These are phyloP conservation scores for Gentiana macrophylla DNA, from an alignment of 257 asterid species.

Conservation along the genomic window DNA sequence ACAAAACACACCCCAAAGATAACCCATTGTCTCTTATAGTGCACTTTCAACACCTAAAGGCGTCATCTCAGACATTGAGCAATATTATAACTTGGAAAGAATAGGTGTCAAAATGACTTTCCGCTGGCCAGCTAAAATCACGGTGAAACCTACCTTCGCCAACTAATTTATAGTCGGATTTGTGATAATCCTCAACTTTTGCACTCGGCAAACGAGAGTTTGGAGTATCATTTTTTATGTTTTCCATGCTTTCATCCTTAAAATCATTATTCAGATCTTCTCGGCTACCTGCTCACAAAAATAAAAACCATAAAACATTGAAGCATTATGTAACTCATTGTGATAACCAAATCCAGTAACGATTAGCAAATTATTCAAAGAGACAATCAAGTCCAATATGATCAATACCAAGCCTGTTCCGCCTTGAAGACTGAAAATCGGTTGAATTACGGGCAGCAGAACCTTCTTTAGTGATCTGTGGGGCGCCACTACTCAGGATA, in stretches of 20 bases:
- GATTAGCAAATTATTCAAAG: not conserved
- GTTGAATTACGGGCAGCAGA: constrained; percentile 47
- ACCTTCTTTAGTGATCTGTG: constrained; percentile 67
- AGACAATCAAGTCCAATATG: not conserved
- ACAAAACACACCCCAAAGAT: not conserved
- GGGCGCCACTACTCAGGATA: constrained; percentile 72
- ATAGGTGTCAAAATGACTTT: too few species aligned
- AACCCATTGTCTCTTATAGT: too few species aligned
- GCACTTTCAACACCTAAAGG: too few species aligned
- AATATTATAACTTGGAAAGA: not conserved
- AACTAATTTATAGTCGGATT: constrained; percentile 26
- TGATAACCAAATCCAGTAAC: not conserved
- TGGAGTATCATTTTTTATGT: constrained; percentile 28
- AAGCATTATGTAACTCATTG: not conserved
- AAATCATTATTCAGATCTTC: constrained; percentile 63
- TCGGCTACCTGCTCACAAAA: constrained; percentile 40
- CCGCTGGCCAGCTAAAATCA: too few species aligned
- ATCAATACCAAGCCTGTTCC: constrained; percentile 48
- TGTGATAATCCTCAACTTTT: constrained; percentile 28
- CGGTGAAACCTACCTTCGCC: constrained; percentile 29
- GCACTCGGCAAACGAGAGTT: constrained; percentile 24
- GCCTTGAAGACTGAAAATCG: constrained; percentile 58
- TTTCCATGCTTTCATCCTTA: constrained; percentile 35
- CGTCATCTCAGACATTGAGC: too few species aligned
- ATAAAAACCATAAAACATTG: constrained; percentile 1